phyloP scores from a whole-genome alignment of 2,329 filamentous ascomycete species.

The Monosporascus sp. region DNA sequence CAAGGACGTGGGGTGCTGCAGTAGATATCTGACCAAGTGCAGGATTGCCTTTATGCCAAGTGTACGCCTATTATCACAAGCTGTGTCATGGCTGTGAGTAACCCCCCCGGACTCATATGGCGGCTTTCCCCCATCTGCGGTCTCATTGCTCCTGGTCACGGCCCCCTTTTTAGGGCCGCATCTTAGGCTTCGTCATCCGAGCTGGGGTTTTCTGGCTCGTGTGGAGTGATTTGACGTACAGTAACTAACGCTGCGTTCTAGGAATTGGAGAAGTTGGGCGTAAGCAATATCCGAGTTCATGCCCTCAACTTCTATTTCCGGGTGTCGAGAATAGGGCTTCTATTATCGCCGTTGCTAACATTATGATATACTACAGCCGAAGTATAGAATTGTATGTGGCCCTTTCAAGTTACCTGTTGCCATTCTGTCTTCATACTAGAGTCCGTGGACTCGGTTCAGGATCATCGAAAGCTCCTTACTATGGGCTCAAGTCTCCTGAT shows the following conservation, averaged over 20 bases:
- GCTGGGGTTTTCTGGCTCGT: too few species aligned
- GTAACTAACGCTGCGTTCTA: background rate
- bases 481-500: slow-evolving; percentile 73
- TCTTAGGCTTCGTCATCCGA: too few species aligned
- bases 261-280: background rate
- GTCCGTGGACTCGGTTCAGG: too few species aligned
- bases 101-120: background rate
- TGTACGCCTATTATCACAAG: slow-evolving; percentile 83
- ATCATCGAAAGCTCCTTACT: too few species aligned
- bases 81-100: slow-evolving; percentile 54
- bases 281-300: background rate
- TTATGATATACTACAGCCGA: background rate
- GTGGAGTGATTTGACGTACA: too few species aligned
- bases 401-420: too few species aligned
- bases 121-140: too few species aligned
- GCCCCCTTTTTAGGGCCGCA: too few species aligned
- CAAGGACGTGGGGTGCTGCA: too few species aligned
- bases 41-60: slow-evolving; percentile 82
- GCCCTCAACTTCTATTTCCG: background rate
- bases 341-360: slow-evolving; percentile 64
- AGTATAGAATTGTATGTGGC: background rate
- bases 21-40: slow-evolving; percentile 52
- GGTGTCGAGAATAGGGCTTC: too few species aligned
- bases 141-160: too few species aligned
- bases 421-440: too few species aligned